These are phyloP conservation scores for Eudorina sp. DNA, from an alignment of 139 green algal species.

Conservation along the genomic window DNA sequence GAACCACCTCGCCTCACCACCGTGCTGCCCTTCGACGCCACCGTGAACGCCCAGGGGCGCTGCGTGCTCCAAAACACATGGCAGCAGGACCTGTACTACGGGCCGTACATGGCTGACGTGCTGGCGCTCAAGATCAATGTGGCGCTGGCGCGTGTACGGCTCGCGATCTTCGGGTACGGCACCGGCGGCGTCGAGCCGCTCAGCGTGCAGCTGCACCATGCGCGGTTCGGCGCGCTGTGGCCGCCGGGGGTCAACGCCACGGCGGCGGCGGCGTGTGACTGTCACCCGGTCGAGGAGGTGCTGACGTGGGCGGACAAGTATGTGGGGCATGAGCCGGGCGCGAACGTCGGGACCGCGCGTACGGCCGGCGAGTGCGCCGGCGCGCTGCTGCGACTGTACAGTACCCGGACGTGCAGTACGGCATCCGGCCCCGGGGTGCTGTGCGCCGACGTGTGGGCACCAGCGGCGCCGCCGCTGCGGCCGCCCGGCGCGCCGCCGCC, in stretches of 20 bases:
- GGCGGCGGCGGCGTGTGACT: background rate
- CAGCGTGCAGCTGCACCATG: background rate
- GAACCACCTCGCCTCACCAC: background rate
- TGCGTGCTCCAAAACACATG: background rate
- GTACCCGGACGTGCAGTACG: background rate
- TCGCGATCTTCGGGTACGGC: no score
- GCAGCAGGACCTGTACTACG: background rate
- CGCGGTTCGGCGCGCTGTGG: background rate
- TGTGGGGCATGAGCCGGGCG: background rate
- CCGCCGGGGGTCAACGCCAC: background rate
- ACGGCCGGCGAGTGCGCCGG: background rate
- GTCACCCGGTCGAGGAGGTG: background rate
- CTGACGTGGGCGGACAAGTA: background rate
- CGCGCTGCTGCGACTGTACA: background rate
- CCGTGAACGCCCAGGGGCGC: background rate
- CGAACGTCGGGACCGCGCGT: background rate
- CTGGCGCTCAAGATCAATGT: slow-evolving; percentile 38
- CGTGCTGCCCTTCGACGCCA: slow-evolving; percentile 2
- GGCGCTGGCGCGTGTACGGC: background rate
- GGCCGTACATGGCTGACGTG: slow-evolving; percentile 5
- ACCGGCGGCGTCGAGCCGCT: background rate
- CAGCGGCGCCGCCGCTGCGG: background rate
- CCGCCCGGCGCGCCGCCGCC: background rate
- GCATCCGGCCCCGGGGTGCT: background rate
- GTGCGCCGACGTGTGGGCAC: background rate